phyloP scores from a whole-genome alignment of 148 eudicot genomes.

The Vaccinium myrtillus region DNA sequence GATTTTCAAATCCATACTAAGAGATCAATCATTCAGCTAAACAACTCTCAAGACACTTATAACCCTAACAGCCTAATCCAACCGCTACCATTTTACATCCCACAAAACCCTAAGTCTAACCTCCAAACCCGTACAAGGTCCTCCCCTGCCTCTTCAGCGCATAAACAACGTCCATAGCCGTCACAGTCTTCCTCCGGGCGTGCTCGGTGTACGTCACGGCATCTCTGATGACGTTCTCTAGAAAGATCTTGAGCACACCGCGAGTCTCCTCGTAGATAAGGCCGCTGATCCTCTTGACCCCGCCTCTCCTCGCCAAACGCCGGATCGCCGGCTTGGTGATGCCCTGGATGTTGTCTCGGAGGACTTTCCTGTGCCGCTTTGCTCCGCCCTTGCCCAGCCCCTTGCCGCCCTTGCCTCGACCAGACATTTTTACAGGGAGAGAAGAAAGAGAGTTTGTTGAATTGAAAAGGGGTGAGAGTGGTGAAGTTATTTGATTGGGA shows the following conservation, averaged over 20 bases:
- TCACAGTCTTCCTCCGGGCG: not conserved
- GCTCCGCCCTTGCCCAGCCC: not conserved
- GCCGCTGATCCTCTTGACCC: not conserved
- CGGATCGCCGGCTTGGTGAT: not conserved
- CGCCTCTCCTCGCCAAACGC: not conserved
- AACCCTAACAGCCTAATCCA: no score
- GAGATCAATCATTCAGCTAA: not conserved
- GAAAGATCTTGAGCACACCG: not conserved
- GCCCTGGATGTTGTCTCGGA: not conserved
- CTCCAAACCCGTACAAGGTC: not conserved
- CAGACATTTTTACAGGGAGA: not conserved
- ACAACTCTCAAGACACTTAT: not conserved
- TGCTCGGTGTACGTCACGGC: not conserved
- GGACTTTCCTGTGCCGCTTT: not conserved
- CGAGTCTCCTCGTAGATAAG: not conserved
- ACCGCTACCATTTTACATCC: no score
- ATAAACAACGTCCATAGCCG: not conserved
- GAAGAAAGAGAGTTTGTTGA: not conserved
- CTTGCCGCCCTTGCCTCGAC: not conserved
- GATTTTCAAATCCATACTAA: not conserved
- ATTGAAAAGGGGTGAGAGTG: not conserved
- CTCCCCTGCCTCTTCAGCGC: not conserved
- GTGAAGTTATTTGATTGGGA: no score
- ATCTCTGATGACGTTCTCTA: not conserved
- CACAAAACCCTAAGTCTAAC: not conserved